Evolutionary conservation across 2,329 filamentous ascomycete species (phyloP).

Genomic region (Sporothrix pallida): DNA sequence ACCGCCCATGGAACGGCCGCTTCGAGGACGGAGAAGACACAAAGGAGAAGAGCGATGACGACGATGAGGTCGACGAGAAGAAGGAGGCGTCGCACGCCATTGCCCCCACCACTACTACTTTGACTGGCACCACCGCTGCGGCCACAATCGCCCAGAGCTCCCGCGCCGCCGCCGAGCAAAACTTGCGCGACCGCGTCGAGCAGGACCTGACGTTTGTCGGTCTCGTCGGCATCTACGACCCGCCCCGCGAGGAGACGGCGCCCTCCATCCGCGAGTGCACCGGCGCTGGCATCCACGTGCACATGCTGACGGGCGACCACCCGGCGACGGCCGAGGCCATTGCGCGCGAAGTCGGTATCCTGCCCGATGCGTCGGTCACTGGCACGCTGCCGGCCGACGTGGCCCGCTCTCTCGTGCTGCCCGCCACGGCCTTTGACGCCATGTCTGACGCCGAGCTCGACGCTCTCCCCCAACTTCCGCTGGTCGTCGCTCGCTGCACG

Average conservation of each 20-base stretch:
- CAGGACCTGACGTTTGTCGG: constrained; percentile 73
- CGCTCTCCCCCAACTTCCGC: constrained; percentile 72
- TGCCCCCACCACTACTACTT: background rate
- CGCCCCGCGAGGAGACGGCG: constrained; percentile 80
- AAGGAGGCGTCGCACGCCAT: constrained; percentile 56
- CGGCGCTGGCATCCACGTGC: constrained; percentile 75
- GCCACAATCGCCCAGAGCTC: constrained; percentile 50
- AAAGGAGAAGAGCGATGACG: constrained; percentile 32
- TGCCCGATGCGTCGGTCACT: constrained; percentile 66
- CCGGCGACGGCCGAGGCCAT: constrained; percentile 79
- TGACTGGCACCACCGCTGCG: background rate
- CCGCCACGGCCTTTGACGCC: constrained; percentile 78
- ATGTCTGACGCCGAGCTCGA: constrained; percentile 79
- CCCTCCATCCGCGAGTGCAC: constrained; percentile 72
- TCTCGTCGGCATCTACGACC: constrained; percentile 86
- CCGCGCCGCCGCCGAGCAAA: constrained; percentile 34
- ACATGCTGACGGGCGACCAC: constrained; percentile 87
- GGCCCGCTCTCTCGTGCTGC: constrained; percentile 65
- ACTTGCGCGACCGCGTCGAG: constrained; percentile 68
- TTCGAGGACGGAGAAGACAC: constrained; percentile 44
- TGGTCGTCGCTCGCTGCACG: constrained; percentile 83
- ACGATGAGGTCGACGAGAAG: constrained; percentile 9
- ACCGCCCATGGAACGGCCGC: constrained; percentile 62
- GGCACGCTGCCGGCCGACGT: constrained; percentile 63
- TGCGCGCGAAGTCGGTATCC: constrained; percentile 77